A percentile compares a stretch with the other conserved stretches of the same genome.
phyloP scores from a whole-genome alignment of 805 yeast species.

The Saccharomycopsis selenospora region DNA sequence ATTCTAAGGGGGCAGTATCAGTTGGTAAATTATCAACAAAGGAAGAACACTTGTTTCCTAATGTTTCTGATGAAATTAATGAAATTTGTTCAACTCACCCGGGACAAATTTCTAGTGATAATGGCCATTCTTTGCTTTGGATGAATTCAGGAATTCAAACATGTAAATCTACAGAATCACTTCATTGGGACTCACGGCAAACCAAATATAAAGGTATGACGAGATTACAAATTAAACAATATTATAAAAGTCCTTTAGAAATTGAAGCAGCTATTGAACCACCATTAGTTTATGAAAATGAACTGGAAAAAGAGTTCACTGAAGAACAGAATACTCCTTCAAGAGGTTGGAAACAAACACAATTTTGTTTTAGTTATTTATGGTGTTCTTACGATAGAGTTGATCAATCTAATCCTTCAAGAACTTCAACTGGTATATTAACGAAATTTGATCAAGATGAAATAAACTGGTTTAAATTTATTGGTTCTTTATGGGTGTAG shows the following conservation, averaged over 20 bases:
- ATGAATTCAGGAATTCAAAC: slow-evolving; percentile 49
- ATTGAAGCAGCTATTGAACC: slow-evolving; percentile 46
- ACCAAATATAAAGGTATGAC: slow-evolving; percentile 24
- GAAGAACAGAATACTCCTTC: slow-evolving; percentile 29
- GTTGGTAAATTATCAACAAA: slow-evolving; percentile 38
- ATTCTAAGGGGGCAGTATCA: slow-evolving; percentile 46
- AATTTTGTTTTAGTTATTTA: slow-evolving; percentile 41
- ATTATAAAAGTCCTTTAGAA: slow-evolving; percentile 33
- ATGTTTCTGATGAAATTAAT: slow-evolving; percentile 23
- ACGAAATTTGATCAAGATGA: not conserved
- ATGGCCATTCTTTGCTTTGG: slow-evolving; percentile 44
- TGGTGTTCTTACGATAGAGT: slow-evolving; percentile 55
- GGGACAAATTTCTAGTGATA: slow-evolving; percentile 47
- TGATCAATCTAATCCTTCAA: not conserved
- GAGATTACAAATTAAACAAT: slow-evolving; percentile 25
- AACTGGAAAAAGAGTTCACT: slow-evolving; percentile 25
- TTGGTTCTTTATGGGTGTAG: not conserved
- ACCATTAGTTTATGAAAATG: slow-evolving; percentile 31
- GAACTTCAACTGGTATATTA: not conserved
- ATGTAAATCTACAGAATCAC: slow-evolving; percentile 36
- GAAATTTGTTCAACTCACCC: slow-evolving; percentile 58
- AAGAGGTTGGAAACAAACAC: slow-evolving; percentile 39
- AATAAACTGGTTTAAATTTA: not conserved
- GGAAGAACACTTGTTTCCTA: slow-evolving; percentile 21
- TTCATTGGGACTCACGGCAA: slow-evolving; percentile 31